Conservation (phyloP, 2,329 filamentous ascomycete genomes). For the Ilyonectria mors-panacis region DNA sequence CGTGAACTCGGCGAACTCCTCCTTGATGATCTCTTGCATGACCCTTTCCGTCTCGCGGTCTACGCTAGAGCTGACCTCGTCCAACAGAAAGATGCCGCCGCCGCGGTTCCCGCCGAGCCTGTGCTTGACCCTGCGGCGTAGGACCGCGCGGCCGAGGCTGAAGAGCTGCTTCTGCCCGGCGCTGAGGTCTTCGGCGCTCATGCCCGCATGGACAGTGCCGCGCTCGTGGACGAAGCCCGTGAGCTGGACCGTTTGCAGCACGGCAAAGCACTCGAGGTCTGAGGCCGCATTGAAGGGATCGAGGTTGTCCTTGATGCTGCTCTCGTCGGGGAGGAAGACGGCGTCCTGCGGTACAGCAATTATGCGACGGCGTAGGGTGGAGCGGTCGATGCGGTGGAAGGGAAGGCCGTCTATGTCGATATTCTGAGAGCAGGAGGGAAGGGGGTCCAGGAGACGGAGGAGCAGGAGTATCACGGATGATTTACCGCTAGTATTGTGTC, state of each 20-base stretch:
- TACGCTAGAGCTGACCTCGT: slow-evolving; percentile 58
- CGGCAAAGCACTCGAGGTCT: slow-evolving; percentile 46
- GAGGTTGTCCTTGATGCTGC: slow-evolving; percentile 50
- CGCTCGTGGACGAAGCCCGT: slow-evolving; percentile 43
- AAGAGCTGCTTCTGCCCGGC: slow-evolving; percentile 75
- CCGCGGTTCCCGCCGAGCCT: background rate
- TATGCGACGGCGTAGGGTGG: slow-evolving; percentile 60
- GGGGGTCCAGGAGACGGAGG: slow-evolving; percentile 57
- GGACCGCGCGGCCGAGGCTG: slow-evolving; percentile 70
- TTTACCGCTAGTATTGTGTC: slow-evolving; percentile 54
- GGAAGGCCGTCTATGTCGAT: slow-evolving; percentile 61
- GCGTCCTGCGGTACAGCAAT: slow-evolving; percentile 67
- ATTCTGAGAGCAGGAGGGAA: slow-evolving; percentile 24
- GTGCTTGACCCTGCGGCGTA: slow-evolving; percentile 53
- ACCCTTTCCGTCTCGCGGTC: slow-evolving; percentile 56
- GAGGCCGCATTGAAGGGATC: slow-evolving; percentile 54
- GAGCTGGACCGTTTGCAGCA: slow-evolving; percentile 51
- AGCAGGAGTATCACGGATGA: slow-evolving; percentile 58
- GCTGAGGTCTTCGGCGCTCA: slow-evolving; percentile 62
- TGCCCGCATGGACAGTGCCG: slow-evolving; percentile 44
- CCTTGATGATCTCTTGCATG: slow-evolving; percentile 56
- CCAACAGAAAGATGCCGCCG: slow-evolving; percentile 54
- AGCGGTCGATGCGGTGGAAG: slow-evolving; percentile 55
- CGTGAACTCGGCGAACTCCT: slow-evolving; percentile 62
- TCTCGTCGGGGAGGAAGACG: slow-evolving; percentile 60